Evolutionary conservation across 2,329 filamentous ascomycete species (phyloP), one percentile per base, ranked within the genome.

Genomic region (Epichloe aotearoae): DNA sequence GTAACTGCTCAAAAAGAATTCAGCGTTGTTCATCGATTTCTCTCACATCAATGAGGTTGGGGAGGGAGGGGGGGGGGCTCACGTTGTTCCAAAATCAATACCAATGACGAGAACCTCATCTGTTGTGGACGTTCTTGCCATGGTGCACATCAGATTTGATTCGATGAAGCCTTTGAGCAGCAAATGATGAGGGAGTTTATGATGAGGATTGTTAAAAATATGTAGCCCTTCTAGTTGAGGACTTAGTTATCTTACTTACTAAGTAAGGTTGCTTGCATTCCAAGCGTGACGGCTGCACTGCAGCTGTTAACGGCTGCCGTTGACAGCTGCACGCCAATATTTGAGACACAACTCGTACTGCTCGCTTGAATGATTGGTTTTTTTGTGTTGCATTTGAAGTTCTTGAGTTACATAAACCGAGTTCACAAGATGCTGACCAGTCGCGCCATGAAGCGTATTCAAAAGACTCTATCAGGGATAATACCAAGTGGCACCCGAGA

Each of bases 51-150:
- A 30, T 30, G 26, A 2, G 3, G 8, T 26, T 7, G 23, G 23
- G 20, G 20, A 5, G 2, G 26, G 26, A 2, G 20, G 1, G 5
- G 5, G 5, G 26, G 26, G 8, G 8, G 8, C 65, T 52, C 52
- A 72, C 59, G 71, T 75, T 0, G 73, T 75, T 1, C 71, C 72
- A 44, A 75, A 73, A 39, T 74, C 72, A 6, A 75, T 63, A 0
- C 71, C 68, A 2, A 73, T 55, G 17, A 70, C 54, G 2, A 72
- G 58, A 34, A 20, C 20, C 23, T 47, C 45, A 3, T 49, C 46
- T 23, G 37, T 52, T 10, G 19, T 12, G 14, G 17, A 19, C 3
- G 8, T 36, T 36, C 7, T 19, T 14, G 14, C 41, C 41, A 30
- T 26, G 20, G 5, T 43, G 5, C 10, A 30, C 8, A 30, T 30